Conservation (phyloP, 306 rosid genomes). For the Potentilla sterilis region DNA sequence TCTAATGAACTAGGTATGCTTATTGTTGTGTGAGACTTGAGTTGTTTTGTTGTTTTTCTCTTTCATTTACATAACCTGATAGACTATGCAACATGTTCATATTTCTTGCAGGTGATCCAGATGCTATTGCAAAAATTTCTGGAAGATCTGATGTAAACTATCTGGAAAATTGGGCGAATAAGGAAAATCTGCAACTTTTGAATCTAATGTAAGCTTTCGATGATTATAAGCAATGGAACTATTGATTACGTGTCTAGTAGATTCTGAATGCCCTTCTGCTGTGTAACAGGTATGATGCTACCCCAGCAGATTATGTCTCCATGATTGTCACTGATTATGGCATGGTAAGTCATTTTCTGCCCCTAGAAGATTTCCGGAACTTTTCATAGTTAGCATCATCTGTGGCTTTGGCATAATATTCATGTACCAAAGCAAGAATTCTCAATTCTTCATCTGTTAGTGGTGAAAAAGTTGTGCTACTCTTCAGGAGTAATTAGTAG, state of each 20-base stretch:
- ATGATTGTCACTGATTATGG: slow-evolving; percentile 85
- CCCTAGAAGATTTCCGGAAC: neutral
- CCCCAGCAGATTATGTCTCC: slow-evolving; percentile 82
- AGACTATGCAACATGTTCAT: slow-evolving; percentile 17
- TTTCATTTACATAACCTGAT: neutral
- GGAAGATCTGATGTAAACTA: slow-evolving; percentile 65
- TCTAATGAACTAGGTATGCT: slow-evolving; percentile 75
- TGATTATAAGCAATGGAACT: neutral
- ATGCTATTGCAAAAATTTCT: slow-evolving; percentile 57
- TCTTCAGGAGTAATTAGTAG: neutral
- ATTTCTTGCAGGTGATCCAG: slow-evolving; percentile 65
- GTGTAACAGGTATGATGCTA: slow-evolving; percentile 68
- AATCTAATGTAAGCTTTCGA: slow-evolving; percentile 63
- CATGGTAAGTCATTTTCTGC: slow-evolving; percentile 54
- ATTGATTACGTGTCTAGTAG: slow-evolving; percentile 5
- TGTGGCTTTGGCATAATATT: neutral
- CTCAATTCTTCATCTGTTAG: neutral
- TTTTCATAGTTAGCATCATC: neutral
- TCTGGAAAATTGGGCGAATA: slow-evolving; percentile 46
- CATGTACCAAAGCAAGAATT: neutral
- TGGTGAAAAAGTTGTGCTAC: neutral
- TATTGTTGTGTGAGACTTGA: slow-evolving; percentile 9
- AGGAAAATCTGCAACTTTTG: slow-evolving; percentile 62
- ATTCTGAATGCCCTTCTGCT: slow-evolving; percentile 13
- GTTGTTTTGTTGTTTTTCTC: slow-evolving; percentile 1